Conservation (phyloP, 768 basidiomycete genomes). For the Gelatoporia subvermispora region DNA sequence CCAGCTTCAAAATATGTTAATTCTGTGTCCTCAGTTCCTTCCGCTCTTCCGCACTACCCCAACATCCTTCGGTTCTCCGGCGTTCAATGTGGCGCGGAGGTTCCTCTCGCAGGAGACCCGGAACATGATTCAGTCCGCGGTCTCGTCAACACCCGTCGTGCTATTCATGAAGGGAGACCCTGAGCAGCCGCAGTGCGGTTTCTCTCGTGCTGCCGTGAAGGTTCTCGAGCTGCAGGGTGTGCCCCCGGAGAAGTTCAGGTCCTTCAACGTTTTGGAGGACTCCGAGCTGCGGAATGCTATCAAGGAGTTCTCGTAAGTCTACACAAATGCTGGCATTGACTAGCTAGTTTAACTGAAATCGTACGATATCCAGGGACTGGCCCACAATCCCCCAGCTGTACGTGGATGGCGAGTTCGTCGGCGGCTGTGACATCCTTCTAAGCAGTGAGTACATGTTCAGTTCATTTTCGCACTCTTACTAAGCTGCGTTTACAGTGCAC, state of each 20-base stretch:
- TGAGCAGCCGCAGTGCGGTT: conserved; percentile 83
- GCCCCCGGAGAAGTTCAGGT: conserved; percentile 72
- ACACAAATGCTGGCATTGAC: neutral
- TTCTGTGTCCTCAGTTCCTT: conserved; percentile 6
- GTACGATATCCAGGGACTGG: conserved; percentile 68
- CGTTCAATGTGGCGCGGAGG: conserved; percentile 32
- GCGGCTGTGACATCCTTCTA: conserved; percentile 93
- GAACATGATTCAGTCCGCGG: conserved; percentile 63
- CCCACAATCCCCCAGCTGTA: conserved; percentile 97
- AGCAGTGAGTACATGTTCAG: conserved; percentile 57
- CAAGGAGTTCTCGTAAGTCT: conserved; percentile 97
- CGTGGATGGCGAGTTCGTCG: conserved; percentile 91
- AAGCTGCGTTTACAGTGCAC: conserved; percentile 62
- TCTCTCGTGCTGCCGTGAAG: conserved; percentile 91
- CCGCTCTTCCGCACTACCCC: conserved; percentile 9
- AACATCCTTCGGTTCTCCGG: conserved; percentile 14
- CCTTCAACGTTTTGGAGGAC: conserved; percentile 89
- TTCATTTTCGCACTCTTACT: conserved; percentile 1
- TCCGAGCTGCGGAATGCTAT: conserved; percentile 77
- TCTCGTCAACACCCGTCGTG: conserved; percentile 75
- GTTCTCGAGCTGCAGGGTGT: conserved; percentile 84
- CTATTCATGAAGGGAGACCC: conserved; percentile 99
- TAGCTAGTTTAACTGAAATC: neutral
- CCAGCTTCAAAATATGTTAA: neutral
- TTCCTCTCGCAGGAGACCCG: conserved; percentile 62